Evolutionary conservation across 1,284 basidiomycete genomes (phyloP).

Genomic region (Pascua sp.): DNA sequence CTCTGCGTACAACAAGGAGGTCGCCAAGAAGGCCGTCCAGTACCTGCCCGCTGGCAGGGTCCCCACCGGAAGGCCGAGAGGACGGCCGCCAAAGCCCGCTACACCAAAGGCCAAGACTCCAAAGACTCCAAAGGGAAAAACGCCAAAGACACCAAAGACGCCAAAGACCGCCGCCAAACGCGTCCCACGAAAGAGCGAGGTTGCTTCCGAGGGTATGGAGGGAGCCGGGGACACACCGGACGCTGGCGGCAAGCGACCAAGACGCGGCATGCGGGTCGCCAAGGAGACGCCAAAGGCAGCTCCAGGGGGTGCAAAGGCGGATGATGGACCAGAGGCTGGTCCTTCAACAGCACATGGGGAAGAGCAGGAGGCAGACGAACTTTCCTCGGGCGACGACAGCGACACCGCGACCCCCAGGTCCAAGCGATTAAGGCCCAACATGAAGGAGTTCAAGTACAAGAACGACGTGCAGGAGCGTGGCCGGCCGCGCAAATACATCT

Average conservation of each 20-base stretch:
- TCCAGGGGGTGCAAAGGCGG: too few species aligned
- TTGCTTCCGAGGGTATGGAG: too few species aligned
- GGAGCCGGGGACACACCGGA: too few species aligned
- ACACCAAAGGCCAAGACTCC: too few species aligned
- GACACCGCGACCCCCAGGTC: neutral
- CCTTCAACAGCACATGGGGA: neutral
- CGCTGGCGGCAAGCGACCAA: neutral
- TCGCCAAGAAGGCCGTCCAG: neutral
- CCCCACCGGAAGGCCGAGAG: too few species aligned
- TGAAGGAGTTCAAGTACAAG: slow-evolving; percentile 20
- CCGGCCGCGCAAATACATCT: slow-evolving; percentile 40
- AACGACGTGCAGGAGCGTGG: slow-evolving; percentile 34
- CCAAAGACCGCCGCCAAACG: too few species aligned
- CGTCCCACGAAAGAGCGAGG: too few species aligned
- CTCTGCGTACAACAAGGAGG: slow-evolving; percentile 4
- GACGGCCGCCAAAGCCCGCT: too few species aligned
- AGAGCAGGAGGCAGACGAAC: neutral
- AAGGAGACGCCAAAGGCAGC: neutral
- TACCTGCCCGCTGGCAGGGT: too few species aligned
- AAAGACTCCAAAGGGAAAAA: too few species aligned
- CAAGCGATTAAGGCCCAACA: slow-evolving; percentile 2
- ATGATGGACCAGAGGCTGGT: too few species aligned
- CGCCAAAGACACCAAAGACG: too few species aligned
- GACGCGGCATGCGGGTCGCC: neutral
- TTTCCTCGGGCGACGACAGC: neutral